A percentile compares a stretch with the other conserved stretches of the same genome.
These are phyloP conservation scores for Rhizopogon parksii DNA, from an alignment of 1,284 basidiomycete species.

Conservation along the genomic window DNA sequence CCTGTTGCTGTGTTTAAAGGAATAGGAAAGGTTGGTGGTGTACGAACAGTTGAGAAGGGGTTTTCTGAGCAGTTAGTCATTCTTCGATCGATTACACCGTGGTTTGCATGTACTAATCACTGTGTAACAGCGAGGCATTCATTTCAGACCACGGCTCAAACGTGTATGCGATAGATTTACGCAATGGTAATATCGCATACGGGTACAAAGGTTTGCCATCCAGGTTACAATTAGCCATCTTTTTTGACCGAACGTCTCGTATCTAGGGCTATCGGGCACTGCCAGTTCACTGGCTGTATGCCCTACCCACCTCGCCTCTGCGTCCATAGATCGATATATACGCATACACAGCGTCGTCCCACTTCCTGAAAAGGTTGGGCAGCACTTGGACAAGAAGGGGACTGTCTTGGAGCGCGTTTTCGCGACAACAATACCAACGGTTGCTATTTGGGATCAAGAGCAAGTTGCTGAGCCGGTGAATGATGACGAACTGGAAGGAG, in stretches of 20 bases:
- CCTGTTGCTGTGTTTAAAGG: constrained; percentile 65
- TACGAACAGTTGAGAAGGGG: constrained; percentile 58
- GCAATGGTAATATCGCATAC: constrained; percentile 67
- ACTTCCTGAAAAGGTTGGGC: constrained; percentile 42
- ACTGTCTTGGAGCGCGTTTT: constrained; percentile 63
- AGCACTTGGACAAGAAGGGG: constrained; percentile 58
- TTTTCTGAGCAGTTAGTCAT: constrained; percentile 66
- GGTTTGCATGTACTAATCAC: background rate
- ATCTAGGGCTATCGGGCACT: constrained; percentile 59
- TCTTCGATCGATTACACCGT: too few relatives aligned
- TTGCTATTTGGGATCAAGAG: constrained; percentile 52
- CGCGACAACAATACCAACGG: constrained; percentile 60
- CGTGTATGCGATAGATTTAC: constrained; percentile 66
- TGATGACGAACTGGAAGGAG: constrained; percentile 19
- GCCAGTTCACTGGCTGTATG: constrained; percentile 57
- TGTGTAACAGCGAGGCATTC: constrained; percentile 61
- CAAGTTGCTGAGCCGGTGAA: constrained; percentile 15
- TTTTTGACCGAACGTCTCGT: background rate
- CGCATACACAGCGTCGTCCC: constrained; percentile 67
- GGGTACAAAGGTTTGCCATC: constrained; percentile 56
- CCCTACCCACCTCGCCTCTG: constrained; percentile 48
- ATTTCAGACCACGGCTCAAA: constrained; percentile 67
- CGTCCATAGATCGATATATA: constrained; percentile 61
- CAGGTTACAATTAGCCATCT: constrained; percentile 5
- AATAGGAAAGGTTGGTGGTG: constrained; percentile 59